These are phyloP conservation scores for Neopestalotiopsis sp. DNA, from an alignment of 2,329 filamentous ascomycete genomes.

Conservation along the genomic window DNA sequence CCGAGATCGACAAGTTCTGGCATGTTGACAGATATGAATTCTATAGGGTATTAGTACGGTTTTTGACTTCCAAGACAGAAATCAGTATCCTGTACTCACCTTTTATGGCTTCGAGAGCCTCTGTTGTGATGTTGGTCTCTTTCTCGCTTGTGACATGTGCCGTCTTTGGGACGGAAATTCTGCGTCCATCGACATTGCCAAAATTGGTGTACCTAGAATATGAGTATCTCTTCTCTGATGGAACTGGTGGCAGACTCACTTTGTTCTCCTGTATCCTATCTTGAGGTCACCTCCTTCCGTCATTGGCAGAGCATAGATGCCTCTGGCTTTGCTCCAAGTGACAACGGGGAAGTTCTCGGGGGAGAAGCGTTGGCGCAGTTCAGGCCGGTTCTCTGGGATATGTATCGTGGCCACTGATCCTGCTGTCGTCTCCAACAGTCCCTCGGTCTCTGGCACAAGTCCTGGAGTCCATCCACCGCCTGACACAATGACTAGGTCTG, in stretches of 20 bases:
- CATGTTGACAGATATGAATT: conserved; percentile 44
- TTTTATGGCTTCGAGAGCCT: conserved; percentile 34
- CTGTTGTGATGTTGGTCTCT: conserved; percentile 30
- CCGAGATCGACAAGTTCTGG: conserved; percentile 46
- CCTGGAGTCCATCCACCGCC: conserved; percentile 45
- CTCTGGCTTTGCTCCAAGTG: conserved; percentile 42
- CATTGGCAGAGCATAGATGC: conserved; percentile 52
- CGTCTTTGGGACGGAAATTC: conserved; percentile 46
- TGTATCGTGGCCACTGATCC: conserved; percentile 50
- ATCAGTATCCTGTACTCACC: conserved; percentile 33
- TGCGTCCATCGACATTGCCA: conserved; percentile 16
- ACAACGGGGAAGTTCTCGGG: conserved; percentile 52
- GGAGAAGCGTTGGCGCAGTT: conserved; percentile 44
- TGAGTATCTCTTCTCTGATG: background rate
- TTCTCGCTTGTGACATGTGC: conserved; percentile 33
- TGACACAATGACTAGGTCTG: conserved; percentile 32
- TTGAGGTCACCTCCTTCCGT: conserved; percentile 50
- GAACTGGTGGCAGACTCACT: conserved; percentile 27
- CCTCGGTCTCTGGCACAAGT: conserved; percentile 44
- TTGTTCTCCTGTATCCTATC: conserved; percentile 55
- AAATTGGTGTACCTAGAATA: conserved; percentile 44
- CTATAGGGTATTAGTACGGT: conserved; percentile 11
- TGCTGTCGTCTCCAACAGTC: conserved; percentile 52
- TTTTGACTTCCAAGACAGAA: conserved; percentile 11
- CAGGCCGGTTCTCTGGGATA: conserved; percentile 39